Evolutionary conservation across 2,329 filamentous ascomycete genomes (phyloP).

Genomic region (Phialophora tarda): DNA sequence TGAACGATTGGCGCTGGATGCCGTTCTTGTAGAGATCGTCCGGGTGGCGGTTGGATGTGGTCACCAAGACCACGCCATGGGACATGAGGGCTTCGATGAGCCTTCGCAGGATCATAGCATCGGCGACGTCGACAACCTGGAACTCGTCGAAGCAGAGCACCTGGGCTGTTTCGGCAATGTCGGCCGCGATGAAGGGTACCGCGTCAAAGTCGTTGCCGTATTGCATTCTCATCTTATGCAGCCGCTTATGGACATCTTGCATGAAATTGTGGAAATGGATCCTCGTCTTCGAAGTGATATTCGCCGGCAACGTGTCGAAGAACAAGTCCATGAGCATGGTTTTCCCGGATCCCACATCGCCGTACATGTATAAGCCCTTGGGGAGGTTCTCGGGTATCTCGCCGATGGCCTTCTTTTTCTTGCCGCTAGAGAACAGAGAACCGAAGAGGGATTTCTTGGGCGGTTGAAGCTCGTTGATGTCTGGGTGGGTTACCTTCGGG

Average conservation of each 20-base stretch:
- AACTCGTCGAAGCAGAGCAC: conserved; percentile 99
- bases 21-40: conserved; percentile 98
- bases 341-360: conserved; percentile 96
- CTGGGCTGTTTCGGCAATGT: conserved; percentile 82
- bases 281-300: conserved; percentile 80
- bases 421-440: conserved; percentile 51
- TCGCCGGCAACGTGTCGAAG: conserved; percentile 84
- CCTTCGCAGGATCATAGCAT: conserved; percentile 93
- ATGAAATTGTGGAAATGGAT: conserved; percentile 99
- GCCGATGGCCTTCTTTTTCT: conserved; percentile 55
- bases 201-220: conserved; percentile 89
- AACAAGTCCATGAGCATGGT: conserved; percentile 99
- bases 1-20: conserved; percentile 91
- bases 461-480: conserved; percentile 69
- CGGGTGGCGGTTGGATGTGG: conserved; percentile 95
- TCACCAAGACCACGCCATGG: conserved; percentile 94
- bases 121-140: conserved; percentile 96
- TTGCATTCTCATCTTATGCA: conserved; percentile 88
- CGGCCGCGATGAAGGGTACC: conserved; percentile 90
- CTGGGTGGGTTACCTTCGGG: conserved; percentile 76
- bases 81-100: conserved; percentile 91
- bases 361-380: conserved; percentile 90
- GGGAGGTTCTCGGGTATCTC: conserved; percentile 75
- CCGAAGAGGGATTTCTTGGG: conserved; percentile 60
- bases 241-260: conserved; percentile 91